Conservation (phyloP, 768 basidiomycete species). For the Russula sp. region DNA sequence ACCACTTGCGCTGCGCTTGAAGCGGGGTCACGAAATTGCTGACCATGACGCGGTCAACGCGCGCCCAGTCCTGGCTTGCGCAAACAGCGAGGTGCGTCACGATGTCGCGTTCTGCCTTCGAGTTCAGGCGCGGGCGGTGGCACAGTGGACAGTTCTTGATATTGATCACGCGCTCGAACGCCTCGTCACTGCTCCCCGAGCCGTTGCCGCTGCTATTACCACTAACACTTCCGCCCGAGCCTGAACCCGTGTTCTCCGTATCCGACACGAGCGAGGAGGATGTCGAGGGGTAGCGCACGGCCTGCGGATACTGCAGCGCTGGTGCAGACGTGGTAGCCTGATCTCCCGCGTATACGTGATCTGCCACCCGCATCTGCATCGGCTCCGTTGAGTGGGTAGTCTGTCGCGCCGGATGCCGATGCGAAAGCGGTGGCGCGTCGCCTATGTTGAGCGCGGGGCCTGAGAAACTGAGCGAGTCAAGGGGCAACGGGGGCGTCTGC, state of each 20-base stretch:
- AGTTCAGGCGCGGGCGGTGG: constrained; percentile 77
- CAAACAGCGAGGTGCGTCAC: constrained; percentile 96
- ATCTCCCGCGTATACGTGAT: not conserved
- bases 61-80: constrained; percentile 87
- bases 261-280: constrained; percentile 43
- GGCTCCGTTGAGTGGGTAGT: constrained; percentile 6
- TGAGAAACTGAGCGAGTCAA: constrained; percentile 58
- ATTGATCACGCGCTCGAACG: constrained; percentile 86
- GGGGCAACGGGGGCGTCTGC: constrained; percentile 30
- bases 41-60: constrained; percentile 84
- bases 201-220: constrained; percentile 3
- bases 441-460: constrained; percentile 41
- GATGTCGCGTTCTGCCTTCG: constrained; percentile 90
- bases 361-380: not conserved
- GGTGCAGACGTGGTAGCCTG: not conserved
- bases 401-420: not conserved
- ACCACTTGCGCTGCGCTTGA: constrained; percentile 97
- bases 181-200: constrained; percentile 29
- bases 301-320: constrained; percentile 1
- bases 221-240: constrained; percentile 18
- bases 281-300: constrained; percentile 28
- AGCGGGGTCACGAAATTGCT: constrained; percentile 91
- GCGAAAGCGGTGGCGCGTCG: constrained; percentile 18
- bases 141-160: constrained; percentile 93
- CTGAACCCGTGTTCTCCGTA: constrained; percentile 35